Conservation (phyloP, 345 rosid genomes). For the Euphorbia lathyris region DNA sequence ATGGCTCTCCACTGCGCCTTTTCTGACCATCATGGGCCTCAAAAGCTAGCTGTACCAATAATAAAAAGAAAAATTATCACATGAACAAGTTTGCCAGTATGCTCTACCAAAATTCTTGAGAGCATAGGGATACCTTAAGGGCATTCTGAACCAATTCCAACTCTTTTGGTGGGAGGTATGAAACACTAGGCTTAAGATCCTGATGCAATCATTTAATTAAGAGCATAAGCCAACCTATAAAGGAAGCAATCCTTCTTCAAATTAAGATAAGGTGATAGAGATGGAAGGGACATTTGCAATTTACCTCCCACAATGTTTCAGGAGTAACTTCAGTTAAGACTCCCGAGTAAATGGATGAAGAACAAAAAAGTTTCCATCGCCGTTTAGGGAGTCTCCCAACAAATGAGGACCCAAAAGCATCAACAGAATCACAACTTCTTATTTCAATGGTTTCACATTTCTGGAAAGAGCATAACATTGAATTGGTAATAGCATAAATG, state of each 20-base stretch:
- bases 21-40: conserved; percentile 97
- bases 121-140: conserved; percentile 53
- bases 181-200: conserved; percentile 64
- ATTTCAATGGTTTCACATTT: conserved; percentile 43
- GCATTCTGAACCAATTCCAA: conserved; percentile 77
- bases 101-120: neutral
- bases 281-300: conserved; percentile 8
- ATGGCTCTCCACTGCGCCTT: conserved; percentile 97
- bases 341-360: conserved; percentile 45
- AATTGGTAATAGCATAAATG: conserved; percentile 14
- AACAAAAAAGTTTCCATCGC: conserved; percentile 55
- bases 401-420: conserved; percentile 35
- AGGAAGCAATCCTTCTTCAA: neutral
- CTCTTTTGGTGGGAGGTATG: conserved; percentile 77
- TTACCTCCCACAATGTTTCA: conserved; percentile 94
- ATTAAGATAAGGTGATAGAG: neutral
- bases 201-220: conserved; percentile 22
- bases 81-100: neutral
- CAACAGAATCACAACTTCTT: conserved; percentile 35
- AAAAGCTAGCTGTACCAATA: conserved; percentile 75
- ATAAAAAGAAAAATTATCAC: conserved; percentile 4
- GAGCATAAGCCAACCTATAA: conserved; percentile 3
- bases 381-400: conserved; percentile 41
- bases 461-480: conserved; percentile 35
- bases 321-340: conserved; percentile 48